Percentiles rank a stretch among this genome's conserved stretches.
phyloP scores from a whole-genome alignment of 129 eudicot genomes.

The Helichrysum umbraculigerum region DNA sequence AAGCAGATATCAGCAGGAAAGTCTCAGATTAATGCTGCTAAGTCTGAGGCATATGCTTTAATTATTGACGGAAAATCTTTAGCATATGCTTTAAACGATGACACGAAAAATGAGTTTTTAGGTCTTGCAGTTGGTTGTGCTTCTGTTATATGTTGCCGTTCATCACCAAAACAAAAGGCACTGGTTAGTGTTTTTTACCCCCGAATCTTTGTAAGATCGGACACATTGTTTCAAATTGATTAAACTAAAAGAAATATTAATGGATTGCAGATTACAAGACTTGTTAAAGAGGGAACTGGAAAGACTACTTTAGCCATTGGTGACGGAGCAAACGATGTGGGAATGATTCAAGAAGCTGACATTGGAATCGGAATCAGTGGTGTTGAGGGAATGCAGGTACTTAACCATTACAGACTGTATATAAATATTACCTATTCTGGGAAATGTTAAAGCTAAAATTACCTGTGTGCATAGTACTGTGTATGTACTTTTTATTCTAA shows the following conservation, averaged over 20 bases:
- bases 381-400: slow-evolving; percentile 71
- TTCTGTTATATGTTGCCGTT: slow-evolving; percentile 63
- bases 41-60: slow-evolving; percentile 40
- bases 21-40: slow-evolving; percentile 33
- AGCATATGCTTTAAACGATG: slow-evolving; percentile 48
- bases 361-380: slow-evolving; percentile 78
- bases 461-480: background rate
- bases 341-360: slow-evolving; percentile 83
- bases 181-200: slow-evolving; percentile 34
- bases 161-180: slow-evolving; percentile 64
- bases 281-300: slow-evolving; percentile 61
- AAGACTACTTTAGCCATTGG: slow-evolving; percentile 70
- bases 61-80: slow-evolving; percentile 56
- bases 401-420: background rate
- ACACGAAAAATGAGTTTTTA: slow-evolving; percentile 37
- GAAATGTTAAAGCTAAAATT: background rate
- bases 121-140: slow-evolving; percentile 59
- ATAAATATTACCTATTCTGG: background rate
- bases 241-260: background rate
- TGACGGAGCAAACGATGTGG: slow-evolving; percentile 82
- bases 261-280: slow-evolving; percentile 50
- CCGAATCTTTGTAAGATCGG: background rate
- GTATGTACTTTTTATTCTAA: background rate
- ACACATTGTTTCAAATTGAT: background rate
- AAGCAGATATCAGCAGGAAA: slow-evolving; percentile 39